Conservation (phyloP, 2,329 filamentous ascomycete genomes). For the Aphanocladium album region DNA sequence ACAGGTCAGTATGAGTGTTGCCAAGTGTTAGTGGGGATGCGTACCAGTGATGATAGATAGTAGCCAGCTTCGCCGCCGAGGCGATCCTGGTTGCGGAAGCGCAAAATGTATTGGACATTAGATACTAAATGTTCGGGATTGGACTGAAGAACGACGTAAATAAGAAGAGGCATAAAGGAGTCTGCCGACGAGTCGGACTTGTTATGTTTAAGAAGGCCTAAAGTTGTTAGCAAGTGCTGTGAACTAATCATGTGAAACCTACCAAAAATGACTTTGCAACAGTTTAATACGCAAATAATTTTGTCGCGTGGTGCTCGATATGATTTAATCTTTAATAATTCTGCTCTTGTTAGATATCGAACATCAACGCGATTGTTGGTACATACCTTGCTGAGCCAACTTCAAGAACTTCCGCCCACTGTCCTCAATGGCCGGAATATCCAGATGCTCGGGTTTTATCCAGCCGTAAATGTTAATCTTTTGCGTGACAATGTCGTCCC, state of each 20-base stretch:
- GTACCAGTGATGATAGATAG: conserved; percentile 86
- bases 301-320: conserved; percentile 97
- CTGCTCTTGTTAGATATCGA: conserved; percentile 39
- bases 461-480: conserved; percentile 97
- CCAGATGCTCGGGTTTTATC: conserved; percentile 88
- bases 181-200: conserved; percentile 94
- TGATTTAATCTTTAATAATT: conserved; percentile 91
- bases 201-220: conserved; percentile 81
- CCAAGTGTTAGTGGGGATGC: conserved; percentile 19
- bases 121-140: conserved; percentile 95
- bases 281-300: conserved; percentile 96
- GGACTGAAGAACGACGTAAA: conserved; percentile 90
- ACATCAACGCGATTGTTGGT: neutral
- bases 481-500: conserved; percentile 91
- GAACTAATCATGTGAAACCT: conserved; percentile 21
- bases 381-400: conserved; percentile 76
- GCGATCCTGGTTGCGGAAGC: conserved; percentile 96
- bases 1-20: conserved; percentile 10
- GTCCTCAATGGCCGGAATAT: conserved; percentile 79
- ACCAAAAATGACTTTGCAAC: conserved; percentile 99
- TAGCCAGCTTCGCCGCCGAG: conserved; percentile 96
- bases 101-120: conserved; percentile 95
- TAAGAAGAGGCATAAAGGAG: conserved; percentile 89
- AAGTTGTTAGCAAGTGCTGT: conserved; percentile 15
- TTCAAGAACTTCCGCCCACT: conserved; percentile 84